These are phyloP conservation scores for Pythium dissotocum DNA, from an alignment of 352 stramenopile species.

Conservation along the genomic window DNA sequence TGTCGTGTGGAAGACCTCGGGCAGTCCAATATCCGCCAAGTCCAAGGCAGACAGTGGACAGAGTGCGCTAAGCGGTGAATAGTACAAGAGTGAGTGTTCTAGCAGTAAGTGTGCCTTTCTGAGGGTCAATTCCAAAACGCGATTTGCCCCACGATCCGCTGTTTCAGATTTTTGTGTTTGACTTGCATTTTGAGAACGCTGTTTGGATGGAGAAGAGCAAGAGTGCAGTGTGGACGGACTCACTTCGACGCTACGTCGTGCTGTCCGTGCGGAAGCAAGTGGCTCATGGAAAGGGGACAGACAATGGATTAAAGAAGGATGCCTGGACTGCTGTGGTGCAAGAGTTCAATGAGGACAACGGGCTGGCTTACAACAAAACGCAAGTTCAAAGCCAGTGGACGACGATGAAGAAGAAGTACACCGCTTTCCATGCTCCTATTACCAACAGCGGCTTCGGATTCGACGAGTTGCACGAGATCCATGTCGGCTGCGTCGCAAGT, in stretches of 20 bases:
- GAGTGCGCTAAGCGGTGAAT: too few relatives aligned
- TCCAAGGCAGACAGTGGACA: too few relatives aligned
- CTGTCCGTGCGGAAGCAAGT: slow-evolving; percentile 15
- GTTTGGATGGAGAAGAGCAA: slow-evolving; percentile 2
- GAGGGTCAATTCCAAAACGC: not conserved
- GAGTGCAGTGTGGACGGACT: slow-evolving; percentile 1
- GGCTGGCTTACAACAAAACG: slow-evolving; percentile 8
- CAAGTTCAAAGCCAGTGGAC: slow-evolving; percentile 16
- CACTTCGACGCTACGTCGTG: slow-evolving; percentile 6
- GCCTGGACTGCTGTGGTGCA: slow-evolving; percentile 10
- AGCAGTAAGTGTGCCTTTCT: too few relatives aligned
- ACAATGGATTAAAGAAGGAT: slow-evolving; percentile 17
- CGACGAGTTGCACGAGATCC: not conserved
- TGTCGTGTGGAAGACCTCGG: too few relatives aligned
- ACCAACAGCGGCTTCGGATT: slow-evolving; percentile 14
- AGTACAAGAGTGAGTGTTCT: too few relatives aligned
- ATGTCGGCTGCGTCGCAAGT: not conserved
- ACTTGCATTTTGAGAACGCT: not conserved
- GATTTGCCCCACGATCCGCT: not conserved
- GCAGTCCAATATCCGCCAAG: too few relatives aligned
- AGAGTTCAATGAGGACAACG: slow-evolving; percentile 15
- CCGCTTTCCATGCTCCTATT: slow-evolving; percentile 5
- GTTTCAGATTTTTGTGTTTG: not conserved
- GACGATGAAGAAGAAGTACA: slow-evolving; percentile 17
- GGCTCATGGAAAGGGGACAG: slow-evolving; percentile 8